A percentile compares a stretch with the other conserved stretches of the same genome.
Evolutionary conservation across 768 basidiomycete species (phyloP).

Genomic region (Neoboletus magnificus): DNA sequence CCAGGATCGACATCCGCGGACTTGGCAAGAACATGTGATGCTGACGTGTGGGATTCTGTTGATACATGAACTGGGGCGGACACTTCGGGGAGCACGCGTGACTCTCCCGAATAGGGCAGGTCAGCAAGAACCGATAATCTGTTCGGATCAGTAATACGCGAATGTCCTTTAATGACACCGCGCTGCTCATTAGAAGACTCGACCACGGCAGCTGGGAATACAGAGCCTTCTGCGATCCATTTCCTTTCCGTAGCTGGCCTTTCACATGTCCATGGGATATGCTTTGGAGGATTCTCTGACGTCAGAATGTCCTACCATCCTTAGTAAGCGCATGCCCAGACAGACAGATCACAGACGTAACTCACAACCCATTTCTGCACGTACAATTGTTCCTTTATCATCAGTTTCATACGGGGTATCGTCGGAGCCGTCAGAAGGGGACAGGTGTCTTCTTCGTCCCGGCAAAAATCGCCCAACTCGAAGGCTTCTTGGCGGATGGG

Average conservation of each 20-base stretch:
- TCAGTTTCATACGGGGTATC: conserved; percentile 33
- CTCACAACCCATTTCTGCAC: conserved; percentile 36
- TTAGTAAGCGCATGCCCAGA: conserved; percentile 5
- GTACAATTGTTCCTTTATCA: conserved; percentile 35
- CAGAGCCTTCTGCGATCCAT: conserved; percentile 32
- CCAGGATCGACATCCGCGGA: conserved; percentile 7
- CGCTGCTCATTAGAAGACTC: conserved; percentile 3
- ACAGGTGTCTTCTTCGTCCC: conserved; percentile 14
- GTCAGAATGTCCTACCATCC: conserved; percentile 19
- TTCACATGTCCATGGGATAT: conserved; percentile 30
- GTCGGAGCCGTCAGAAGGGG: conserved; percentile 32
- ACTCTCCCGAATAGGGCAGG: conserved; percentile 1
- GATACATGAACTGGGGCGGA: not conserved
- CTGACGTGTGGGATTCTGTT: not conserved
- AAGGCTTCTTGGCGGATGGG: conserved; percentile 17
- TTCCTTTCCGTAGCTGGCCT: conserved; percentile 14
- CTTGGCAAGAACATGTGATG: conserved; percentile 1
- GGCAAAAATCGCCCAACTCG: conserved; percentile 17
- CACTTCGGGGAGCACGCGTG: not conserved
- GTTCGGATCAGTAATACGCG: not conserved
- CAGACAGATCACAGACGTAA: not conserved
- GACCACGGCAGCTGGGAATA: conserved; percentile 22
- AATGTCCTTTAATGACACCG: not conserved
- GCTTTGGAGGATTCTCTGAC: conserved; percentile 22
- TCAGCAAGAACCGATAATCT: not conserved